Conservation (phyloP, 2,329 filamentous ascomycete genomes). For the Exophiala phaeomuriformis region DNA sequence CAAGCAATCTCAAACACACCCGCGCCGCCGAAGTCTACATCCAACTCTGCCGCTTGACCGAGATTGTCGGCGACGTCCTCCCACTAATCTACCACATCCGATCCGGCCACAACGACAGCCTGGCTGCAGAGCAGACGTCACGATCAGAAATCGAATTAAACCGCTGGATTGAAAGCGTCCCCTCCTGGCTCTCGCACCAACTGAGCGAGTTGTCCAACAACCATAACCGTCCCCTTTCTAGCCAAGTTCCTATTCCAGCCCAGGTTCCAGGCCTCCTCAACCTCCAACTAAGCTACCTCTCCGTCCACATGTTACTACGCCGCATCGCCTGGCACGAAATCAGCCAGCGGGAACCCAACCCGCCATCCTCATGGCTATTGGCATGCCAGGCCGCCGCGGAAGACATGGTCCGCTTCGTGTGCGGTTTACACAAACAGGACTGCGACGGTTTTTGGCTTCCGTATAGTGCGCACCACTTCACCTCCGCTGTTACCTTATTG, state of each 20-base stretch:
- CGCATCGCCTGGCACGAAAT: constrained; percentile 42
- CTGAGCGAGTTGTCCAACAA: constrained; percentile 26
- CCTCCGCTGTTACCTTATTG: constrained; percentile 25
- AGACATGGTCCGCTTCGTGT: constrained; percentile 33
- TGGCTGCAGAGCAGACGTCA: constrained; percentile 40
- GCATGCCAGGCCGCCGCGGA: constrained; percentile 18
- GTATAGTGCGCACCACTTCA: constrained; percentile 26
- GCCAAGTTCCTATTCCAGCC: no score
- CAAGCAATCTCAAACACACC: constrained; percentile 35
- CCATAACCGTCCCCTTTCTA: constrained; percentile 29
- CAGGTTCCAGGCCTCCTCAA: constrained; percentile 38
- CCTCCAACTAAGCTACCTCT: constrained; percentile 39
- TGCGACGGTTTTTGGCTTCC: constrained; percentile 25
- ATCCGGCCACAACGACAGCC: constrained; percentile 34
- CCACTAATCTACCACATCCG: constrained; percentile 43
- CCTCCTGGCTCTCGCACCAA: constrained; percentile 35
- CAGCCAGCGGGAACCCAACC: constrained; percentile 22
- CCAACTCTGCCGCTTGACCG: constrained; percentile 45
- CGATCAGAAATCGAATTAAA: constrained; percentile 42
- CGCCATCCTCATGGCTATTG: constrained; percentile 25
- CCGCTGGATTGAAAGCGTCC: constrained; percentile 40
- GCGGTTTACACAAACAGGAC: constrained; percentile 31
- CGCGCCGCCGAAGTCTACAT: constrained; percentile 47
- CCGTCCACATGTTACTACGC: constrained; percentile 43
- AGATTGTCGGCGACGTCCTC: constrained; percentile 41